phyloP scores from a whole-genome alignment of 1,284 basidiomycete species.

The Hemileia vastatrix region DNA sequence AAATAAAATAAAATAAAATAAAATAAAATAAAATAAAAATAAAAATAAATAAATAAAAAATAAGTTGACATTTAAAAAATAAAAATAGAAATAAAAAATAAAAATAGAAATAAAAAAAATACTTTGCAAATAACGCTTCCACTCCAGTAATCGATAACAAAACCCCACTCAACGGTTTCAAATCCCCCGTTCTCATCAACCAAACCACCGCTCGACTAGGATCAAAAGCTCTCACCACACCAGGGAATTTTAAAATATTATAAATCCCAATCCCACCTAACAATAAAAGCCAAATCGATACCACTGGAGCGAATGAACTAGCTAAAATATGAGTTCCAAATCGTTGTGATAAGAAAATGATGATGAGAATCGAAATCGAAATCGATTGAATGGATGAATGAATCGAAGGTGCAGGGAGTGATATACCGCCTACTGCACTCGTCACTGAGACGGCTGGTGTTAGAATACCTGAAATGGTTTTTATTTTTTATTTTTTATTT shows the following conservation, averaged over 20 bases:
- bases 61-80: not conserved
- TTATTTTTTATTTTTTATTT: too few species aligned
- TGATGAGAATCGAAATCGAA: slow-evolving; percentile 55
- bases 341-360: slow-evolving; percentile 54
- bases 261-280: slow-evolving; percentile 53
- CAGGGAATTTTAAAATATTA: slow-evolving; percentile 54
- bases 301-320: slow-evolving; percentile 53
- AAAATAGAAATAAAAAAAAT: slow-evolving; percentile 27
- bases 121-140: slow-evolving; percentile 62
- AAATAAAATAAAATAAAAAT: slow-evolving; percentile 56
- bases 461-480: slow-evolving; percentile 32
- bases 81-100: not conserved
- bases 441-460: slow-evolving; percentile 61
- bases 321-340: slow-evolving; percentile 54
- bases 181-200: slow-evolving; percentile 57
- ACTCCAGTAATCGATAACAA: slow-evolving; percentile 58
- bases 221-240: slow-evolving; percentile 58
- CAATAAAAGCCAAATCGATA: slow-evolving; percentile 54
- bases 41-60: slow-evolving; percentile 1
- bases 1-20: slow-evolving; percentile 53
- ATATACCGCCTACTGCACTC: slow-evolving; percentile 58
- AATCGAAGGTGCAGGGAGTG: slow-evolving; percentile 53
- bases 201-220: slow-evolving; percentile 57
- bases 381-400: slow-evolving; percentile 51
- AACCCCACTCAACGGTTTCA: slow-evolving; percentile 56